Percentiles rank a stretch among this genome's conserved stretches.
These are phyloP conservation scores for Casuarina equisetifolia DNA, from an alignment of 306 rosid genomes.

Conservation along the genomic window DNA sequence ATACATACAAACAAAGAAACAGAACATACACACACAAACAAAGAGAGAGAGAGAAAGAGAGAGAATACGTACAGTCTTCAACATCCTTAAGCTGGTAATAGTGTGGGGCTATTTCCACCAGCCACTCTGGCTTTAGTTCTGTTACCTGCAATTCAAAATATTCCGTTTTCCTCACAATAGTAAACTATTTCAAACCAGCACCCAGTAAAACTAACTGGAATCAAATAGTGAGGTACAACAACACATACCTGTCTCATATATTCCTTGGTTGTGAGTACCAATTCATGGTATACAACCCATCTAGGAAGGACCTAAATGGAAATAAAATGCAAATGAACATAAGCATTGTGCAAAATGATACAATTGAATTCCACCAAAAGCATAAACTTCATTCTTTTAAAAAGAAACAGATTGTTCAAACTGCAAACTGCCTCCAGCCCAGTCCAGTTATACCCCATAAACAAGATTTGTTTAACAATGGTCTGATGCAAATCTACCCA, in stretches of 20 bases:
- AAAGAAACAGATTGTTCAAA: not conserved
- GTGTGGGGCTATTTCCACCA: slow-evolving; percentile 94
- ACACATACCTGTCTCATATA: slow-evolving; percentile 86
- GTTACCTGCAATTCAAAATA: slow-evolving; percentile 57
- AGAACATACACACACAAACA: not conserved
- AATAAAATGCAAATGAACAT: slow-evolving; percentile 5
- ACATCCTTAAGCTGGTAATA: slow-evolving; percentile 92
- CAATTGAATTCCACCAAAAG: not conserved
- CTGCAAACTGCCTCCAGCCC: not conserved
- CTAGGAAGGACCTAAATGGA: slow-evolving; percentile 73
- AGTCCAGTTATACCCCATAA: not conserved
- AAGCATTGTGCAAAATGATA: not conserved
- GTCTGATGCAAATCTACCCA: no score
- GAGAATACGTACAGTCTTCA: slow-evolving; percentile 72
- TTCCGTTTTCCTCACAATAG: slow-evolving; percentile 24
- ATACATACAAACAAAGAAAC: not conserved
- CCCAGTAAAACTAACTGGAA: not conserved
- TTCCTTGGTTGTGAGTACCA: slow-evolving; percentile 91
- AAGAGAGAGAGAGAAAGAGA: slow-evolving; percentile 31
- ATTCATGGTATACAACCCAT: slow-evolving; percentile 90
- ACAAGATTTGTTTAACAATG: not conserved
- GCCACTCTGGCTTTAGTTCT: slow-evolving; percentile 87
- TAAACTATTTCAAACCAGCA: slow-evolving; percentile 6
- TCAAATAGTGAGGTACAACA: not conserved
- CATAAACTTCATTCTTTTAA: not conserved